A percentile compares a stretch with the other conserved stretches of the same genome.
Evolutionary conservation across 768 basidiomycete species (phyloP).

Genomic region (Thelephora aurantiotincta): DNA sequence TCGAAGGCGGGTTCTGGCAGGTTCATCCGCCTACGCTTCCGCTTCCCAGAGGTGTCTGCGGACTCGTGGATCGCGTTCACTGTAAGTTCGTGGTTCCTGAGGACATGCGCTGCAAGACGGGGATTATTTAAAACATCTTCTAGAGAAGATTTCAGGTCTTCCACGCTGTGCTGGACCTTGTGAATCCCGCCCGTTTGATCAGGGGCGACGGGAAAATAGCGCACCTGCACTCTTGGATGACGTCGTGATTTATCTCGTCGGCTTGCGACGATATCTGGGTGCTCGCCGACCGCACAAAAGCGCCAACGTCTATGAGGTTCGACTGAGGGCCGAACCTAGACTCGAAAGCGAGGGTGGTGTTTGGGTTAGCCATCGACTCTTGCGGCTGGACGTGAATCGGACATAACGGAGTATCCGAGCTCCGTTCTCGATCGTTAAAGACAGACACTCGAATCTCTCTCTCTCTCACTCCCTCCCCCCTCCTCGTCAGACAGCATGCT

Average conservation of each 20-base stretch:
- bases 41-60: constrained; percentile 20
- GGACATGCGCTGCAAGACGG: constrained; percentile 39
- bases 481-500: not conserved
- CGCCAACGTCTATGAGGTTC: constrained; percentile 15
- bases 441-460: not conserved
- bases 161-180: constrained; percentile 25
- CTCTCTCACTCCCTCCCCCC: not conserved
- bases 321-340: constrained; percentile 14
- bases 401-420: not conserved
- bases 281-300: constrained; percentile 13
- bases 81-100: constrained; percentile 34
- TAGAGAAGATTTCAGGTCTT: constrained; percentile 32
- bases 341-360: constrained; percentile 2
- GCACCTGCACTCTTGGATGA: constrained; percentile 24
- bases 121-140: constrained; percentile 40
- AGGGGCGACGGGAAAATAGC: not conserved
- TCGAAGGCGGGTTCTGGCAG: constrained; percentile 25
- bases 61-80: constrained; percentile 23
- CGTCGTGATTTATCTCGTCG: constrained; percentile 6
- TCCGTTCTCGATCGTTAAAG: not conserved
- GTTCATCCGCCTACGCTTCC: constrained; percentile 22
- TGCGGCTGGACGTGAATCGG: not conserved
- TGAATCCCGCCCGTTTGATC: not conserved
- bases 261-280: constrained; percentile 2
- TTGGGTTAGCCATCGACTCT: not conserved